phyloP scores from a whole-genome alignment of 1,284 basidiomycete species.

The Naganishia liquefaciens region DNA sequence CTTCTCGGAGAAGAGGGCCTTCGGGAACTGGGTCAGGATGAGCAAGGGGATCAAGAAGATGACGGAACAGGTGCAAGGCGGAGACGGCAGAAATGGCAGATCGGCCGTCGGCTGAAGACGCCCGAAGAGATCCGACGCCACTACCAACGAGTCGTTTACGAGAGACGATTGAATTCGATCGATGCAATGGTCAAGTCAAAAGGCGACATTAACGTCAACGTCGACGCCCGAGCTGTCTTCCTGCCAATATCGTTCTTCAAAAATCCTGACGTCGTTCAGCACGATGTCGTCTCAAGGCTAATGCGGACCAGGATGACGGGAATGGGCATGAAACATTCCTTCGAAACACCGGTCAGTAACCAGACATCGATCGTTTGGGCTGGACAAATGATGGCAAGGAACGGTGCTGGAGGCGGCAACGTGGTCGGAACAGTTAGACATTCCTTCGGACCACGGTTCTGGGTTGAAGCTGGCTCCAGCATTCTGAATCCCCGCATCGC shows the following conservation, averaged over 20 bases:
- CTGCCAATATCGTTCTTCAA: constrained; percentile 42
- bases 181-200: constrained; percentile 58
- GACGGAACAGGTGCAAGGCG: constrained; percentile 8
- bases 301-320: constrained; percentile 43
- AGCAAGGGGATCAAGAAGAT: constrained; percentile 37
- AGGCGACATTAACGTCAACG: constrained; percentile 45
- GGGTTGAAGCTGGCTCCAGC: constrained; percentile 51
- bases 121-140: constrained; percentile 55
- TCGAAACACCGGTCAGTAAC: constrained; percentile 47
- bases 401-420: constrained; percentile 55
- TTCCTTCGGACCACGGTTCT: constrained; percentile 56
- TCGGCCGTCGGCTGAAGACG: constrained; percentile 46
- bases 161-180: constrained; percentile 54
- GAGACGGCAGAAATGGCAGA: constrained; percentile 25
- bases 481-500: constrained; percentile 54
- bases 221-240: constrained; percentile 52
- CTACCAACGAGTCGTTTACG: constrained; percentile 53
- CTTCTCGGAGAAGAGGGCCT: constrained; percentile 59
- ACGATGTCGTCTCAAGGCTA: constrained; percentile 43
- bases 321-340: constrained; percentile 52
- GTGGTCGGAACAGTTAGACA: constrained; percentile 57
- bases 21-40: constrained; percentile 56
- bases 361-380: constrained; percentile 47
- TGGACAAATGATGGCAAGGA: constrained; percentile 53
- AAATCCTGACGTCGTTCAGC: constrained; percentile 41